phyloP scores from a whole-genome alignment of 306 rosid genomes.

The Vachellia pachyceras region DNA sequence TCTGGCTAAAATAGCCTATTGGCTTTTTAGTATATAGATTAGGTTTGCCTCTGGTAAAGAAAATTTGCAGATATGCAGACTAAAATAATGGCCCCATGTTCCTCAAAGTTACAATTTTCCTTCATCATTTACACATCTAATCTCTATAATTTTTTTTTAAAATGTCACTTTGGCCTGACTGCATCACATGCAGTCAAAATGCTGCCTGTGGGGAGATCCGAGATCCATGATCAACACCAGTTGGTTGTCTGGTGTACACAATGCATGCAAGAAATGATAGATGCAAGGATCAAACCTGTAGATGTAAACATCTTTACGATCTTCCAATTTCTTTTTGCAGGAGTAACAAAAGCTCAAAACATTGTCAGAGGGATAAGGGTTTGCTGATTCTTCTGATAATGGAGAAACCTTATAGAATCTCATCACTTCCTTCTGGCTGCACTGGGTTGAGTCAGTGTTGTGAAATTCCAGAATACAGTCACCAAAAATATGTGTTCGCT shows the following conservation, averaged over 20 bases:
- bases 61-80: background rate
- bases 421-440: conserved; percentile 53
- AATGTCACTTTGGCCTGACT: background rate
- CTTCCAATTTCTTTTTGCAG: conserved; percentile 62
- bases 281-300: conserved; percentile 57
- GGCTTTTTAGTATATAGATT: background rate
- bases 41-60: background rate
- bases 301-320: conserved; percentile 50
- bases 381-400: conserved; percentile 41
- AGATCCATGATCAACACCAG: background rate
- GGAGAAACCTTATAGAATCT: conserved; percentile 43
- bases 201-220: background rate
- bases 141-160: background rate
- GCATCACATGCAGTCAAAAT: background rate
- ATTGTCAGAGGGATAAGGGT: conserved; percentile 32
- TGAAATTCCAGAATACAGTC: conserved; percentile 84
- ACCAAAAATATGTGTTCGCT: conserved; percentile 81
- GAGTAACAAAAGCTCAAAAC: conserved; percentile 53
- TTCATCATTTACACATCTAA: background rate
- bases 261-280: background rate
- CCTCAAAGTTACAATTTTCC: background rate
- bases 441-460: conserved; percentile 57
- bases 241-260: background rate
- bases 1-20: background rate
- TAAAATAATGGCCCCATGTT: background rate